Conservation (phyloP, 2,329 filamentous ascomycete genomes). For the Metarhizium guizhouense region DNA sequence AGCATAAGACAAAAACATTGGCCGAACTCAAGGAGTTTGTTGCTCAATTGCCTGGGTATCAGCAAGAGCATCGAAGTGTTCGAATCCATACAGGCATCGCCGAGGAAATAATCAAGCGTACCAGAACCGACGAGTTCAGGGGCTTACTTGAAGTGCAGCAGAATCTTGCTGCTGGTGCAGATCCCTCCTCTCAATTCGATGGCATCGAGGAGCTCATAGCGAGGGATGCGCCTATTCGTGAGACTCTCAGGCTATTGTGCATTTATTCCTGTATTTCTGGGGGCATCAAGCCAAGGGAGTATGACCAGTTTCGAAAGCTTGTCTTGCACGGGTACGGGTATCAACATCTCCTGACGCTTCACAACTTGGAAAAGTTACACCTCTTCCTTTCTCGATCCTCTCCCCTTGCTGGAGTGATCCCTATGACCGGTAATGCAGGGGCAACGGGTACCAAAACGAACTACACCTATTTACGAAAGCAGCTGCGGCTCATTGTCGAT, state of each 20-base stretch:
- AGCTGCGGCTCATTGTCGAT: constrained; percentile 82
- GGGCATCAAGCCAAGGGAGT: constrained; percentile 79
- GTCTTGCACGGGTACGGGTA: constrained; percentile 91
- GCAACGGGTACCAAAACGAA: constrained; percentile 69
- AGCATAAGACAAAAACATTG: constrained; percentile 78
- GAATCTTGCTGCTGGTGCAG: constrained; percentile 82
- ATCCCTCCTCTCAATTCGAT: constrained; percentile 82
- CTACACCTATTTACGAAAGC: constrained; percentile 80
- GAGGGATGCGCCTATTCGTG: constrained; percentile 70
- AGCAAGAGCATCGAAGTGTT: constrained; percentile 87
- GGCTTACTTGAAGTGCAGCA: constrained; percentile 89
- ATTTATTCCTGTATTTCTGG: constrained; percentile 86
- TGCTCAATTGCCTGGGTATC: constrained; percentile 82
- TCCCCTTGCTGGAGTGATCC: constrained; percentile 71
- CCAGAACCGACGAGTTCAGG: constrained; percentile 80
- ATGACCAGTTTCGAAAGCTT: constrained; percentile 80
- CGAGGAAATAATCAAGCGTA: constrained; percentile 92
- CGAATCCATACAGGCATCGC: constrained; percentile 86
- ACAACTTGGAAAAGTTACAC: constrained; percentile 81
- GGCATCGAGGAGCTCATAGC: constrained; percentile 92
- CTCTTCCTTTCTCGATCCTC: constrained; percentile 72
- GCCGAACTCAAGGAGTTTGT: constrained; percentile 92
- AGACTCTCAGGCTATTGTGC: constrained; percentile 77
- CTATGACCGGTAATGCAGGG: constrained; percentile 48
- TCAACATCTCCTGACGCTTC: constrained; percentile 85